Conservation (phyloP, 768 basidiomycete genomes). For the Hemileccinum rubropunctum region DNA sequence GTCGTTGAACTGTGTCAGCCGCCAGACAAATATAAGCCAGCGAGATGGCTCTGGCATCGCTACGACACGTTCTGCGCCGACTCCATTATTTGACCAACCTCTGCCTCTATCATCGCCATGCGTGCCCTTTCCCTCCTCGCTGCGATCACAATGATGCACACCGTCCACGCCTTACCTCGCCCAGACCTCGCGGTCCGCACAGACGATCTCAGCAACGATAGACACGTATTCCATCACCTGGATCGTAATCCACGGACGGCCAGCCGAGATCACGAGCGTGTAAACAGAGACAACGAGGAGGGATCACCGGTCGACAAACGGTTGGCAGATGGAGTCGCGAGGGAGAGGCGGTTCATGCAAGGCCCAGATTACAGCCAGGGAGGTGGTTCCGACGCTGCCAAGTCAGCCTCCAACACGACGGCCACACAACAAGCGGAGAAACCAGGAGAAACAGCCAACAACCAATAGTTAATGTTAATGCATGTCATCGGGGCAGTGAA, state of each 20-base stretch:
- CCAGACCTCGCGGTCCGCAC: constrained; percentile 20
- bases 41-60: background rate
- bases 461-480: background rate
- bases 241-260: constrained; percentile 30
- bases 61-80: background rate
- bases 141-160: constrained; percentile 24
- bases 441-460: constrained; percentile 6
- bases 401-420: constrained; percentile 1
- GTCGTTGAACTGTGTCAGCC: constrained; percentile 18
- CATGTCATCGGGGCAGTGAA: too few relatives aligned
- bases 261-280: constrained; percentile 9
- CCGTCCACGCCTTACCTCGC: constrained; percentile 21
- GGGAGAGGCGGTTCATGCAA: constrained; percentile 18
- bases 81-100: constrained; percentile 8
- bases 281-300: background rate
- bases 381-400: constrained; percentile 2
- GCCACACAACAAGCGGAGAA: constrained; percentile 11
- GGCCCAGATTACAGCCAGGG: constrained; percentile 29
- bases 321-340: background rate
- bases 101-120: constrained; percentile 25
- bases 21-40: constrained; percentile 19
- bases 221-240: constrained; percentile 27
- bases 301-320: background rate
- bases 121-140: constrained; percentile 20
- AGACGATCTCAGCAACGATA: constrained; percentile 19